Conservation (phyloP, 139 green algal genomes). For the Chlamydomonas incerta region DNA sequence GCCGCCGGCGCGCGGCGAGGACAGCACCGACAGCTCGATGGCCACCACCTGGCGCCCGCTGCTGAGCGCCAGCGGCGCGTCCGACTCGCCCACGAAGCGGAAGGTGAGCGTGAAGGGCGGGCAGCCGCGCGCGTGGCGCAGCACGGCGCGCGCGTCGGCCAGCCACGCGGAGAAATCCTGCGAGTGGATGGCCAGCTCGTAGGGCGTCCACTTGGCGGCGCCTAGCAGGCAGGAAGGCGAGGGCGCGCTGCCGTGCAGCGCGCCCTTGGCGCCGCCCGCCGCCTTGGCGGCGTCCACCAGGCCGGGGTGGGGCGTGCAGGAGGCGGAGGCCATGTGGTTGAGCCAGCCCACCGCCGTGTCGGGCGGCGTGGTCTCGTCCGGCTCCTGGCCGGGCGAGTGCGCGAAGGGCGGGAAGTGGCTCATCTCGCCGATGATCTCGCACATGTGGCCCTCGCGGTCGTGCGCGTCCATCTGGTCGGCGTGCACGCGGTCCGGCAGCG, state of each 20-base stretch:
- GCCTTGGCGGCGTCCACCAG: not conserved
- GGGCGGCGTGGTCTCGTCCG: slow-evolving; percentile 17
- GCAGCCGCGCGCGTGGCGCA: slow-evolving; percentile 45
- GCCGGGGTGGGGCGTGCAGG: not conserved
- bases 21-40: slow-evolving; percentile 42
- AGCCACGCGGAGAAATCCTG: slow-evolving; percentile 50
- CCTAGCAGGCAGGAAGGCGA: not conserved
- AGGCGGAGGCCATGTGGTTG: slow-evolving; percentile 33
- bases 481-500: slow-evolving; percentile 33
- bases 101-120: slow-evolving; percentile 52
- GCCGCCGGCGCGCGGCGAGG: not conserved
- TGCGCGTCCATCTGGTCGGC: slow-evolving; percentile 41
- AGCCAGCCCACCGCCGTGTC: slow-evolving; percentile 38
- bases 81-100: slow-evolving; percentile 46
- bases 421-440: slow-evolving; percentile 45
- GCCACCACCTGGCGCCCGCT: slow-evolving; percentile 45
- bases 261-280: no score
- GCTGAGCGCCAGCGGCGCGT: slow-evolving; percentile 37
- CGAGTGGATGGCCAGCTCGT: slow-evolving; percentile 41
- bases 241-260: not conserved
- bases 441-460: slow-evolving; percentile 45
- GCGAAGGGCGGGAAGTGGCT: slow-evolving; percentile 32
- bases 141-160: slow-evolving; percentile 35
- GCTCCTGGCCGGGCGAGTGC: not conserved
- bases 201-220: slow-evolving; percentile 43